Evolutionary conservation across 495 filamentous ascomycete genomes (phyloP), one percentile per base, ranked within the genome.

Genomic region (Xylaria telfairii): DNA sequence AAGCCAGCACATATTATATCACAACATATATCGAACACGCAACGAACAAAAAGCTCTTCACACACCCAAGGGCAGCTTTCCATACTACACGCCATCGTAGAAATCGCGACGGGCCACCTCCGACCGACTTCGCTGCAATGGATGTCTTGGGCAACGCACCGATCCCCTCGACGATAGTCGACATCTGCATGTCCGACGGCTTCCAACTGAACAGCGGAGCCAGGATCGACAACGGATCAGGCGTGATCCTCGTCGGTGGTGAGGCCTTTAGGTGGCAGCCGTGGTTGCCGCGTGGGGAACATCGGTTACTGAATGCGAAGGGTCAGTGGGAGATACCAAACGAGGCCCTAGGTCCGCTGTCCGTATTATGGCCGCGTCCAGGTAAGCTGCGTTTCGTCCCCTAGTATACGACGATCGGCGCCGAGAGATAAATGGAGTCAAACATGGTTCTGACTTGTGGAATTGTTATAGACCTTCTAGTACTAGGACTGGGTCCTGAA

Each of bases 251-350:
- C 7, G 87, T 97, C 2, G 89, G 86, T 37, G 94, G 95, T 9
- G 95, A 98, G 81, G 94, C 90, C 1, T 98, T 98, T 76, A 76
- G 80, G 47, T 99, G 96, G 96, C 79, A 86, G 76, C 96, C 96
- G 10, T 97, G 93, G 94, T 74, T 81, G 71, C 80, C 72, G 26
- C 56, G 78, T 42, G 78, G 63, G 69, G 75, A 72, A 72, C 80
- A 68, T 81, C 84, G 78, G 74, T 77, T 96, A 79, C 73, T 92
- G 15, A 96, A 97, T 80, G 76, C 76, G 28, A 92, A 89, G 79
- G 94, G 95, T 10, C 90, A 94, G 76, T 95, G 92, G 88, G 93
- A 96, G 74, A 84, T 95, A 8, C 82, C 83, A 7, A 77, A 83
- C 56, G 90, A 91, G 72, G 91, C 83, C 41, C 96, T 93, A 86